phyloP scores from a whole-genome alignment of 106 monocot genomes.

The Platanthera zijinensis region DNA sequence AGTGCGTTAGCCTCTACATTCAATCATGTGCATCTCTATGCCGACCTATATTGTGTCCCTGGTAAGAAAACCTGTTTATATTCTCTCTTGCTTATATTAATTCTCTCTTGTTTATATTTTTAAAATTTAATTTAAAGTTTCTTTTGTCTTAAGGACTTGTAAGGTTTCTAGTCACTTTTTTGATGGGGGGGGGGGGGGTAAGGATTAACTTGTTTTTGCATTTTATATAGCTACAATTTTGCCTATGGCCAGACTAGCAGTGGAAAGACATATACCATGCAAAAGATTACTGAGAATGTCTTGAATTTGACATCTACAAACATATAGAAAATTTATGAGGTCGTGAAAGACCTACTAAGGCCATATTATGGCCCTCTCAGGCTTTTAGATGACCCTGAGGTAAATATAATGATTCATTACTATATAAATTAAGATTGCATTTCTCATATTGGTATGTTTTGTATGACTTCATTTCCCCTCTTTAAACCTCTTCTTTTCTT shows the following conservation, averaged over 20 bases:
- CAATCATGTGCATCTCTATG: too few relatives aligned
- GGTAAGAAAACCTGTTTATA: too few relatives aligned
- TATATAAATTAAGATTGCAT: background rate
- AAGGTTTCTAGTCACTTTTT: too few relatives aligned
- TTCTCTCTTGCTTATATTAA: too few relatives aligned
- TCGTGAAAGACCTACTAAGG: conserved; percentile 75
- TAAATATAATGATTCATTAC: conserved; percentile 8
- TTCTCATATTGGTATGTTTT: background rate
- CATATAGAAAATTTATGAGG: conserved; percentile 87
- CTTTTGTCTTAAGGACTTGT: too few relatives aligned
- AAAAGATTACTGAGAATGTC: conserved; percentile 81
- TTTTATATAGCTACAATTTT: conserved; percentile 78
- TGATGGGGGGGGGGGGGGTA: too few relatives aligned
- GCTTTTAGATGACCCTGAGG: conserved; percentile 97
- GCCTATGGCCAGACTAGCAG: conserved; percentile 93
- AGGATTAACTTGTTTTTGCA: background rate
- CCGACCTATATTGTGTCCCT: too few relatives aligned
- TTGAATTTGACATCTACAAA: conserved; percentile 81
- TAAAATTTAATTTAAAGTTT: too few relatives aligned
- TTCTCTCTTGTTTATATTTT: too few relatives aligned
- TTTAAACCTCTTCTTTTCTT: background rate
- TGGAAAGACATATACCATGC: conserved; percentile 48
- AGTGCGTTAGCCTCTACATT: too few relatives aligned
- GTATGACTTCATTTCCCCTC: background rate
- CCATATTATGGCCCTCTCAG: conserved; percentile 85